phyloP scores from a whole-genome alignment of 176 grass and related monocot genomes.

The Poa pratensis region DNA sequence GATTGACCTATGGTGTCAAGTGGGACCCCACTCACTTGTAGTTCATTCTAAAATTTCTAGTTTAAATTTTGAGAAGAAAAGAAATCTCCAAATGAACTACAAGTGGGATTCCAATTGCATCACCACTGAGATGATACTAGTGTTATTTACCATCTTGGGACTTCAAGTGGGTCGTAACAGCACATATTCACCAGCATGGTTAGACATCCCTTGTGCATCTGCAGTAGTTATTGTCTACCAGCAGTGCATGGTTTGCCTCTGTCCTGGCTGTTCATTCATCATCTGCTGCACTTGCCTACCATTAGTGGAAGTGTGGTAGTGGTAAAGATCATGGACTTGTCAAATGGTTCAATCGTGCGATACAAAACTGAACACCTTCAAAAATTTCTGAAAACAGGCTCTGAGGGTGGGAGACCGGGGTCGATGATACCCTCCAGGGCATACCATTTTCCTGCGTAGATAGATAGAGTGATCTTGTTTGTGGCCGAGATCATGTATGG shows the following conservation, averaged over 20 bases:
- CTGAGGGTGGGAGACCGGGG: not conserved
- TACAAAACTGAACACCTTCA: no score
- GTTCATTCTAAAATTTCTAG: no score
- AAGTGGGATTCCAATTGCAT: no score
- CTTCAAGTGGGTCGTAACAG: constrained; percentile 11
- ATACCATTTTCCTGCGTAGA: not conserved
- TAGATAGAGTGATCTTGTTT: not conserved
- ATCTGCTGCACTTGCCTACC: not conserved
- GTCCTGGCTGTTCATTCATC: constrained; percentile 9
- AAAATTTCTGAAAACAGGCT: not conserved
- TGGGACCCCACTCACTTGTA: no score
- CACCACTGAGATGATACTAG: not conserved
- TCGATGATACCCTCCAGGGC: not conserved
- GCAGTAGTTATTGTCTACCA: constrained; percentile 30
- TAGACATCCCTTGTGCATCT: constrained; percentile 9
- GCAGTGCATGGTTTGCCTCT: not conserved
- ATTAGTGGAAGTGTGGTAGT: not conserved
- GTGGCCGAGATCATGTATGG: not conserved
- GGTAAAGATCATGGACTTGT: constrained; percentile 9
- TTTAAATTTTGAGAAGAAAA: not conserved
- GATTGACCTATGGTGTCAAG: no score
- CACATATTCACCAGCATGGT: constrained; percentile 2
- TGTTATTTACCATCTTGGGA: not conserved
- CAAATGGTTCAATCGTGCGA: not conserved
- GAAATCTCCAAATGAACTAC: no score